Conservation (phyloP, 768 basidiomycete species). For the Leccinellum albellum region DNA sequence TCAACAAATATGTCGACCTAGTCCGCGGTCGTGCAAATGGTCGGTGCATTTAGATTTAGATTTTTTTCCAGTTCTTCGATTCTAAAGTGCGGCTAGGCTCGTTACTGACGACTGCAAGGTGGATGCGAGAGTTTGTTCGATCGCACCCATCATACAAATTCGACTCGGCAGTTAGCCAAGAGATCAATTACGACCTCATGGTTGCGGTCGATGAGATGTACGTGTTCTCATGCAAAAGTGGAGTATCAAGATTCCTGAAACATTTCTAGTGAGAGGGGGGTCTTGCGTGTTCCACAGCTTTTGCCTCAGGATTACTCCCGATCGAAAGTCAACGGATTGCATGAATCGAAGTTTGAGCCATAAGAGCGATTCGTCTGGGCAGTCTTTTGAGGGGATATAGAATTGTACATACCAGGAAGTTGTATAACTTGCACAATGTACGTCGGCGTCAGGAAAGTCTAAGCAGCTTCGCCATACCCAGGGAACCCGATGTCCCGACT, state of each 20-base stretch:
- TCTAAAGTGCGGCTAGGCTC: conserved; percentile 48
- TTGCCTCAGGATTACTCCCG: conserved; percentile 59
- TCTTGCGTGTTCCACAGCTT: conserved; percentile 54
- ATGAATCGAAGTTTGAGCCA: conserved; percentile 27
- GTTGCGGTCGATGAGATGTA: conserved; percentile 89
- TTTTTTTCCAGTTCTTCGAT: neutral
- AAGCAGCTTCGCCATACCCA: neutral
- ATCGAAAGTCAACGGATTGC: conserved; percentile 20
- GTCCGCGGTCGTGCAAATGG: conserved; percentile 78
- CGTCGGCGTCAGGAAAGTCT: no score
- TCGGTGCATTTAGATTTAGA: conserved; percentile 30
- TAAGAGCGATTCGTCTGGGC: neutral
- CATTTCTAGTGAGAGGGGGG: conserved; percentile 61
- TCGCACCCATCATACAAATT: conserved; percentile 88
- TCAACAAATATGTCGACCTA: conserved; percentile 77
- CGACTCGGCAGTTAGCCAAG: conserved; percentile 87
- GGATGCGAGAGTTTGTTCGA: conserved; percentile 90
- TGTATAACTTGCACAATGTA: neutral
- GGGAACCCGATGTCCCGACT: neutral
- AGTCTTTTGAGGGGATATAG: neutral
- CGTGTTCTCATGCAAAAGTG: conserved; percentile 30
- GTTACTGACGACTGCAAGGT: conserved; percentile 82
- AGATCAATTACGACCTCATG: conserved; percentile 93
- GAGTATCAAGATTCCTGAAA: neutral
- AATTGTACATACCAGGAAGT: neutral